Percentiles rank a stretch among this genome's conserved stretches.
These are phyloP conservation scores for Coemansia sp. DNA, from an alignment of 192 early-diverging fungal species.

Conservation along the genomic window DNA sequence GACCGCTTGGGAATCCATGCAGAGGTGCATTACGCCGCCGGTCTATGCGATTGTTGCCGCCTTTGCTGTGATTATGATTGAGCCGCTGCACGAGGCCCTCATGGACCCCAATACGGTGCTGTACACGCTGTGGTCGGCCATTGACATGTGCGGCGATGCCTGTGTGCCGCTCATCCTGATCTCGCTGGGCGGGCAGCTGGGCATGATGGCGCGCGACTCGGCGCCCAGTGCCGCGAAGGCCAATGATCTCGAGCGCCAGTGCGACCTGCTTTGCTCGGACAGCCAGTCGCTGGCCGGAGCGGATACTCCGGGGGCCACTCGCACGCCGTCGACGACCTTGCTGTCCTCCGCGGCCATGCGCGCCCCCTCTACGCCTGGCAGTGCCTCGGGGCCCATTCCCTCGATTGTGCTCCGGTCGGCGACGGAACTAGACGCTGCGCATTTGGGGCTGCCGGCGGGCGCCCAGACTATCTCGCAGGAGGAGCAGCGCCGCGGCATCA, in stretches of 20 bases:
- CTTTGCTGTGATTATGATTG: constrained; percentile 64
- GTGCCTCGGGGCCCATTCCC: constrained; percentile 7
- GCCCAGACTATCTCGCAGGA: not conserved
- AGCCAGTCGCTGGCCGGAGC: not conserved
- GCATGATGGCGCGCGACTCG: constrained; percentile 33
- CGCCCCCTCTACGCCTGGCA: not conserved
- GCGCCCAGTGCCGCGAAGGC: not conserved
- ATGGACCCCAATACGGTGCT: constrained; percentile 61
- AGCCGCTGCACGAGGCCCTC: constrained; percentile 61
- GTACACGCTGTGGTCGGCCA: constrained; percentile 62
- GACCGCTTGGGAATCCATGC: constrained; percentile 6
- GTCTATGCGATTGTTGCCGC: constrained; percentile 70
- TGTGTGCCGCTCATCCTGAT: constrained; percentile 77
- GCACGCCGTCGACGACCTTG: constrained; percentile 10
- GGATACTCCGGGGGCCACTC: not conserved
- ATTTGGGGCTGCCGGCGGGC: not conserved
- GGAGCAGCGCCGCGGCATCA: constrained; percentile 30
- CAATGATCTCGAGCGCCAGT: not conserved
- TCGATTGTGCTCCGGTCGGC: constrained; percentile 34
- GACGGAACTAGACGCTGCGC: constrained; percentile 13
- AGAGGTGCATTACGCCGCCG: constrained; percentile 64
- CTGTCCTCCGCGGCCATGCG: not conserved
- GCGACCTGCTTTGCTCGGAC: not conserved
- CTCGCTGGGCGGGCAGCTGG: constrained; percentile 73
- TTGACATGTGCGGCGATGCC: constrained; percentile 73